phyloP scores from a whole-genome alignment of 805 yeast species.

The Wickerhamiella kazuoi region DNA sequence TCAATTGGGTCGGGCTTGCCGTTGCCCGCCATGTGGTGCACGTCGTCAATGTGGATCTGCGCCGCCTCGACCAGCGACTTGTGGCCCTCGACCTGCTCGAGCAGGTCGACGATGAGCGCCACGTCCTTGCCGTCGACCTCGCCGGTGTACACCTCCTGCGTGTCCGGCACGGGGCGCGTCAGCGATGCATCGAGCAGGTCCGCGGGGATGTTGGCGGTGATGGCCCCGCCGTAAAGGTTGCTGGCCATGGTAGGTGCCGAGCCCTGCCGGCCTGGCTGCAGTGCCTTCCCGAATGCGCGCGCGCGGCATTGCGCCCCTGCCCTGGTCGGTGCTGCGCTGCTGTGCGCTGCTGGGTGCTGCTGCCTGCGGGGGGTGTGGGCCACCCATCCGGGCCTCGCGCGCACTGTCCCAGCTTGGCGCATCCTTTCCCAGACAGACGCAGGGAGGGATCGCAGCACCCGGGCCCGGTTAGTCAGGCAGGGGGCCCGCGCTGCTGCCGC shows the following conservation, averaged over 20 bases:
- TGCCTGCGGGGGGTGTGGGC: no score
- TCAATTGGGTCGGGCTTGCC: conserved; percentile 1
- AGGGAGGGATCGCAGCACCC: no score
- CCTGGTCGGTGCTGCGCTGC: no score
- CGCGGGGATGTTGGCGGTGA: conserved; percentile 38
- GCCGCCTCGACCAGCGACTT: conserved; percentile 9
- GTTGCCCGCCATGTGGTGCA: conserved; percentile 11
- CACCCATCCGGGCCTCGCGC: no score
- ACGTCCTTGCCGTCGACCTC: conserved; percentile 19
- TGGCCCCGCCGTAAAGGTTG: conserved; percentile 69
- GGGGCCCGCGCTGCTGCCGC: no score
- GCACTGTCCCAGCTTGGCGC: no score
- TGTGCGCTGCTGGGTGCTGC: no score
- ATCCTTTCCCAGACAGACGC: no score
- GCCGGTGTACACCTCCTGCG: conserved; percentile 75
- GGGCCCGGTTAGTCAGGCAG: no score
- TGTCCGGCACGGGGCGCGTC: conserved; percentile 74
- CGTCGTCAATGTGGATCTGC: conserved; percentile 12
- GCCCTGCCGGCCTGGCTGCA: no score
- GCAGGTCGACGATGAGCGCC: conserved; percentile 24
- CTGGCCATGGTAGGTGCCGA: conserved; percentile 1
- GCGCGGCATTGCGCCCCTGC: no score
- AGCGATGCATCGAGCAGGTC: conserved; percentile 59
- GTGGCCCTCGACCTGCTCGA: conserved; percentile 21
- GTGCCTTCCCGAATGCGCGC: no score